Base-by-base conservation (phyloP, 2,329 filamentous ascomycete genomes). In the Pseudogymnoascus sp. region DNA sequence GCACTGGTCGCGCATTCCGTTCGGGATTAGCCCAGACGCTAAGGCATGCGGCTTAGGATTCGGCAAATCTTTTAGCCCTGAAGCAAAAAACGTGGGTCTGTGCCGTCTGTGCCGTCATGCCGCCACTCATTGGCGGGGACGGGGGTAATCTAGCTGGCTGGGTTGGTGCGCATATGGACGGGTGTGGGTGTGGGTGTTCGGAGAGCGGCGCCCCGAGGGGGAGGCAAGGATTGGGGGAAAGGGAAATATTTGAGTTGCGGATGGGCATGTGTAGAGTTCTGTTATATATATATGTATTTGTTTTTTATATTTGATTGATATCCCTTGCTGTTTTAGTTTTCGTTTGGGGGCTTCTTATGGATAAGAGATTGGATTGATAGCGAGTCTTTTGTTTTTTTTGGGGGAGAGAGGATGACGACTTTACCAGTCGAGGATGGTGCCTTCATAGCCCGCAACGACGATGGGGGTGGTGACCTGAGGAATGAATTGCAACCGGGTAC, bases 81-180 rank as follows among this genome's bases (percentile, higher is more conserved):
- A 50, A 30, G 7, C n/a, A 2, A 6, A 41, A 20, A 50, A 50
- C 22, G 41, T 47, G 43, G 43, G 22, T 16, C 8, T 50, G 25
- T 50, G 43, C 43, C 43, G 43, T 50, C 43, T 50, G 43, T 50
- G 22, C 43, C 43, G 43, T 50, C 43, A 50, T 30, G 43, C 43
- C 43, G 25, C 14, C 25, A 50, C 43, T 50, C 43, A 50, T 50
- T 50, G 43, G 43, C 43, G 12, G 43, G n/a, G n/a, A n/a, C n/a
- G 43, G 43, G 43, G 28, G 30, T 50, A 50, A 4, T 16, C 25
- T 50, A 9, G 43, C 43, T 25, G 43, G 39, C 28, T 6, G 43
- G 22, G 28, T 30, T 30, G 4, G 28, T 16, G 22, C 1, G 41
- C 20, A 8, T 22, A 14, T 43, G 3, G 2, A 43, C 25, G 39